phyloP scores from a whole-genome alignment of 2,329 filamentous ascomycete species.

The Lachnellula suecica region DNA sequence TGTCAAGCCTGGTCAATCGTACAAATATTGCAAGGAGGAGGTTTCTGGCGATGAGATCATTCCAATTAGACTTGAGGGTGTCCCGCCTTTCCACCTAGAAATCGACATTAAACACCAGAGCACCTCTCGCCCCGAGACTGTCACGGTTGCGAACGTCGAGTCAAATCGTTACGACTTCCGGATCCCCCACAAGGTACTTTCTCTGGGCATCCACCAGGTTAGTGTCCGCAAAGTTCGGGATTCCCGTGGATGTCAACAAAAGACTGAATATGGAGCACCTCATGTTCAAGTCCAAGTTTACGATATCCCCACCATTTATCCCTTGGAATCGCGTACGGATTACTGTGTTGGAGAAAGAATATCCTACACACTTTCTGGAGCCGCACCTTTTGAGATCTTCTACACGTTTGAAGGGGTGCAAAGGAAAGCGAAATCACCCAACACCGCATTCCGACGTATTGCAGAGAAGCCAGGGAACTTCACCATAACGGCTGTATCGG shows the following conservation, averaged over 20 bases:
- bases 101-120: conserved; percentile 92
- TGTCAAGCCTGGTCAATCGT: conserved; percentile 82
- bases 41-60: conserved; percentile 81
- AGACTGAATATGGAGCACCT: conserved; percentile 67
- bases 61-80: conserved; percentile 78
- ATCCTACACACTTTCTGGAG: conserved; percentile 86
- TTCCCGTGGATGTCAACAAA: conserved; percentile 79
- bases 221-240: conserved; percentile 90
- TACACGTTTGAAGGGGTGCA: conserved; percentile 82
- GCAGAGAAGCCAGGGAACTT: conserved; percentile 90
- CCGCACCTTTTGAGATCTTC: conserved; percentile 87
- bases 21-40: conserved; percentile 92
- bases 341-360: conserved; percentile 96
- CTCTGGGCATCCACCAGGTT: conserved; percentile 85
- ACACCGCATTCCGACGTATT: conserved; percentile 87
- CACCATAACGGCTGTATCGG: conserved; percentile 80
- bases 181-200: conserved; percentile 81
- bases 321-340: conserved; percentile 79
- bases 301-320: conserved; percentile 87
- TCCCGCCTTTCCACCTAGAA: conserved; percentile 86
- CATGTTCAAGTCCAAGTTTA: conserved; percentile 90
- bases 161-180: conserved; percentile 74
- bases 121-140: conserved; percentile 74
- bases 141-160: conserved; percentile 78
- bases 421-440: conserved; percentile 75